Conservation (phyloP, 1,284 basidiomycete genomes). For the Meripilus lineatus region DNA sequence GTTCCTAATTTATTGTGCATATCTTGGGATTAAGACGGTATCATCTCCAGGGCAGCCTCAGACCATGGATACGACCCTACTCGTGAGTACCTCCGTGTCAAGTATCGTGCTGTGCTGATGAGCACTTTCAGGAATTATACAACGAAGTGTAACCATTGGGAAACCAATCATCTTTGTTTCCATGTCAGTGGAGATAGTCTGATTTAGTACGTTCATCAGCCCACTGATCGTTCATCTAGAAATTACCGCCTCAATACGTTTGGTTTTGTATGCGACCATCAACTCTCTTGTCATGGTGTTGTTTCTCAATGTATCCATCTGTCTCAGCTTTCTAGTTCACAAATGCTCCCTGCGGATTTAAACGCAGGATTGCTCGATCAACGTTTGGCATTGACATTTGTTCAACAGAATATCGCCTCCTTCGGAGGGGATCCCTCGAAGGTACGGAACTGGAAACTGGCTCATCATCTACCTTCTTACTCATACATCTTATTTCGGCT, state of each 20-base stretch:
- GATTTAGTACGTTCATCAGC: constrained; percentile 1
- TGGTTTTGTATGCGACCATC: constrained; percentile 42
- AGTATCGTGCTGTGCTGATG: background rate
- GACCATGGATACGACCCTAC: constrained; percentile 38
- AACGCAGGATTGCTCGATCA: constrained; percentile 57
- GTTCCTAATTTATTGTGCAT: constrained; percentile 6
- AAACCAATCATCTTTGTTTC: constrained; percentile 55
- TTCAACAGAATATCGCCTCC: constrained; percentile 53
- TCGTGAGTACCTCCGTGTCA: constrained; percentile 27
- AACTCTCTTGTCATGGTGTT: background rate
- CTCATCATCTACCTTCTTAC: background rate
- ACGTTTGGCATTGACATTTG: constrained; percentile 48
- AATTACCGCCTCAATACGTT: constrained; percentile 58
- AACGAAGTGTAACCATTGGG: constrained; percentile 38
- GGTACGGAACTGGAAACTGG: constrained; percentile 26
- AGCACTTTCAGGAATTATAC: constrained; percentile 38
- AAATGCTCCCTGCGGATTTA: constrained; percentile 43
- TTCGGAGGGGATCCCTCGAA: constrained; percentile 67
- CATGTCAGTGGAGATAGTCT: constrained; percentile 31
- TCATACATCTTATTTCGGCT: background rate
- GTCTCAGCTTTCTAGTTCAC: constrained; percentile 33
- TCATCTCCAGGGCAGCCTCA: constrained; percentile 36
- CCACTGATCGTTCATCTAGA: constrained; percentile 22
- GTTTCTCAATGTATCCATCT: no score
- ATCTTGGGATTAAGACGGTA: constrained; percentile 3